Evolutionary conservation across 192 early-diverging fungal species (phyloP).

Genomic region (Backusella sp.): DNA sequence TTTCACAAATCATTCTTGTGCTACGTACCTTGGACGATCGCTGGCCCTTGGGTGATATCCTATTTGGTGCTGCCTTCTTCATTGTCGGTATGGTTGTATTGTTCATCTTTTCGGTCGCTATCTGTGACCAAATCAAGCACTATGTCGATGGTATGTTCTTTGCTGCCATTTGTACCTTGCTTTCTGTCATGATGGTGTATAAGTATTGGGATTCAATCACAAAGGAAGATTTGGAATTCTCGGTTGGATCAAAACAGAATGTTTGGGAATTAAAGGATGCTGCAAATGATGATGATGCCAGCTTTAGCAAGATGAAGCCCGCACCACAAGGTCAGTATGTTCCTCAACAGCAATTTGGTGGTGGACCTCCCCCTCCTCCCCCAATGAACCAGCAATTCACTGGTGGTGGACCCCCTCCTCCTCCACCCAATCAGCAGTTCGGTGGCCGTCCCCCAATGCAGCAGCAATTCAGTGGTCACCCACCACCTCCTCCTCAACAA

Average conservation of each 20-base stretch:
- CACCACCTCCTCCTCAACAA: background rate
- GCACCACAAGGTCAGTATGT: background rate
- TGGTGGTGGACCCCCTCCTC: background rate
- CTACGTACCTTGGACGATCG: conserved; percentile 82
- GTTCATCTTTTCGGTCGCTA: conserved; percentile 64
- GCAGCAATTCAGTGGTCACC: background rate
- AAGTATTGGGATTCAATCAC: conserved; percentile 95
- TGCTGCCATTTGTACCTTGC: conserved; percentile 71
- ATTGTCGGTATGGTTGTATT: conserved; percentile 68
- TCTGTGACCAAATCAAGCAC: conserved; percentile 80
- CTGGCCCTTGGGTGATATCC: conserved; percentile 84
- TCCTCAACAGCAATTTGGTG: conserved; percentile 11
- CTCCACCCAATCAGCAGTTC: conserved; percentile 4
- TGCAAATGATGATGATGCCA: conserved; percentile 21
- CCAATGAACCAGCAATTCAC: background rate
- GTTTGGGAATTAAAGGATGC: conserved; percentile 83
- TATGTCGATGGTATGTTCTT: conserved; percentile 94
- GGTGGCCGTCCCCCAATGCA: background rate
- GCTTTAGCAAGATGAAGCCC: background rate
- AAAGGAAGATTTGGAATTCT: conserved; percentile 90
- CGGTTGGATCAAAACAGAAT: conserved; percentile 78
- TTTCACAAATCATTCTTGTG: conserved; percentile 83
- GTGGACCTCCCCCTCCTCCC: conserved; percentile 6
- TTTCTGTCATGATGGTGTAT: conserved; percentile 94
- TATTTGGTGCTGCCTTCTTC: conserved; percentile 79